Base-by-base conservation (phyloP, 768 basidiomycete species). In the Inosperma sp. region DNA sequence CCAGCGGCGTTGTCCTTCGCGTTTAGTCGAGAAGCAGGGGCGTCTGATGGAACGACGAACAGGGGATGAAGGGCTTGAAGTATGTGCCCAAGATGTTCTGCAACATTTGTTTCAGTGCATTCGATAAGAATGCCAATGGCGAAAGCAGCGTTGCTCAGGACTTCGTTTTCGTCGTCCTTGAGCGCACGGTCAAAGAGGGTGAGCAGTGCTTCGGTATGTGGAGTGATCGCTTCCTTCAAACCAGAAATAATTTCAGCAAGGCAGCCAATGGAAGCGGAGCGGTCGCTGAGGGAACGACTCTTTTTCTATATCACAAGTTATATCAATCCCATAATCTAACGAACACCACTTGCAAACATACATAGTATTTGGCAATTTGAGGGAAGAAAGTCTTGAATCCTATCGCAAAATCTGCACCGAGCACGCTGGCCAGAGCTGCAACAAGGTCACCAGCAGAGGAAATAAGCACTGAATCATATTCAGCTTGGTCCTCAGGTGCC, bases 1-100 rank as follows among this genome's bases (percentile, higher is more conserved):
- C 96, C 96, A 7, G 86, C 81, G n/a, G 96, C 96, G 66, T 99
- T 99, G 70, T 99, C 96, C 55, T 86, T 86, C 16, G 93, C 93
- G 64, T 93, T 94, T 54, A 91, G 68, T 36, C 74, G 75, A 6
- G 88, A 70, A 5, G 80, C 62, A n/a, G 83, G 73, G 5, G 88
- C 74, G 51, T 84, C 80, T 0, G 81, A 68, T 7, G 80, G 59
- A 29, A 87, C 75, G 29, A 53, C 42, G 68, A 99, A 98, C 48
- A 95, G 75, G 12, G 89, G 88, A 22, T 82, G 87, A 39, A 98
- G 82, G 1, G 84, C 84, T 29, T 71, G 72, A 42, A 98, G 88
- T 35, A 98, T 74, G 52, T 76, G 78, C 33, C 84, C 68, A 71
- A 88, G 95, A 62, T 96, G 93, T 8, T 78, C 71, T 1, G 86